Evolutionary conservation across 2,329 filamentous ascomycete species (phyloP).

Genomic region (Fusarium stilboides): DNA sequence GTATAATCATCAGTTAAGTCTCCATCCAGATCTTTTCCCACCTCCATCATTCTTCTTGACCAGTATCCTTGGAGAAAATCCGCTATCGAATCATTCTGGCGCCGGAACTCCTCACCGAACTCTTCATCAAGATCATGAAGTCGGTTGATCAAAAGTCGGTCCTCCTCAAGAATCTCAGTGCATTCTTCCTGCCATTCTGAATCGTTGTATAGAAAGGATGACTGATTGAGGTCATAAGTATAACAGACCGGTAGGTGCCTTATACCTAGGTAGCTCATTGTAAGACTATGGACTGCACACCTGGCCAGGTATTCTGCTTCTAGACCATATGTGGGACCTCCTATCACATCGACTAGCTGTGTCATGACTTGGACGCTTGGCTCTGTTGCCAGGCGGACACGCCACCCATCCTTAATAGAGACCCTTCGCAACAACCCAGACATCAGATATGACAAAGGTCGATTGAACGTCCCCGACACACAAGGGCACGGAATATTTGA

Average conservation of each 20-base stretch:
- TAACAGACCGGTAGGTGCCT: not conserved
- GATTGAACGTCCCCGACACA: not conserved
- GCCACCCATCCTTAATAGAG: no score
- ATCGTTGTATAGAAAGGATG: not conserved
- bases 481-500: not conserved
- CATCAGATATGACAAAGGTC: not conserved
- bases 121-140: not conserved
- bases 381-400: rapidly evolving
- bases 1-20: no score
- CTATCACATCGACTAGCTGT: not conserved
- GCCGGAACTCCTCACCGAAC: not conserved
- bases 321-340: no score
- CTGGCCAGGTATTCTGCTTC: not conserved
- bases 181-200: not conserved
- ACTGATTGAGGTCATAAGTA: not conserved
- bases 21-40: not conserved
- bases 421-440: not conserved
- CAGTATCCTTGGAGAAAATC: not conserved
- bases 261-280: not conserved
- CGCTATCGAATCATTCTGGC: not conserved
- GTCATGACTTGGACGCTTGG: not conserved
- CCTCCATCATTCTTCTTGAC: not conserved
- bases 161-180: not conserved
- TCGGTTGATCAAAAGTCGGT: not conserved
- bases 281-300: not conserved